A percentile compares a stretch with the other conserved stretches of the same genome.
phyloP scores from a whole-genome alignment of 306 rosid species.

The Lathyrus tuberosus region DNA sequence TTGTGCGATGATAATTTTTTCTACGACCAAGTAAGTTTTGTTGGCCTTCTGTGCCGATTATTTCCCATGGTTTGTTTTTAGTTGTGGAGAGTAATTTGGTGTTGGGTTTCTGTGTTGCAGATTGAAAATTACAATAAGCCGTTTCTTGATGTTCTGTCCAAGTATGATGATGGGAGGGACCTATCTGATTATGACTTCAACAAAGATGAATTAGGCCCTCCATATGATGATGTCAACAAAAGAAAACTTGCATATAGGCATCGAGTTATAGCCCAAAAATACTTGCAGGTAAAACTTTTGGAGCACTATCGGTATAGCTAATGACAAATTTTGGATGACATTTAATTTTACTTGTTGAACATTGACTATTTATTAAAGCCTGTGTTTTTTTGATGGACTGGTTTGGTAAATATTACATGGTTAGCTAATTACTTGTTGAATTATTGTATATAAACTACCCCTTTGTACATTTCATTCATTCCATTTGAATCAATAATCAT shows the following conservation, averaged over 20 bases:
- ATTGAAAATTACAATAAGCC: constrained; percentile 80
- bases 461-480: neutral
- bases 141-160: constrained; percentile 61
- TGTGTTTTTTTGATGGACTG: neutral
- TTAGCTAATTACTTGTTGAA: neutral
- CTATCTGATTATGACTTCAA: constrained; percentile 78
- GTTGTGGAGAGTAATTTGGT: constrained; percentile 35
- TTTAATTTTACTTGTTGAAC: constrained; percentile 1
- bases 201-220: constrained; percentile 68
- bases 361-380: constrained; percentile 9
- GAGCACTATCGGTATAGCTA: constrained; percentile 15
- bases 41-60: constrained; percentile 35
- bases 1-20: constrained; percentile 79
- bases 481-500: neutral
- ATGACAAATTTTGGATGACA: constrained; percentile 15
- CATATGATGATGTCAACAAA: constrained; percentile 63
- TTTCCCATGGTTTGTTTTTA: neutral
- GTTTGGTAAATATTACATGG: neutral
- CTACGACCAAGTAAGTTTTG: constrained; percentile 72
- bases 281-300: constrained; percentile 58
- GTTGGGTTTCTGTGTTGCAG: constrained; percentile 58
- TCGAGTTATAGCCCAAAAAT: constrained; percentile 65
- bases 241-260: constrained; percentile 89
- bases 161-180: constrained; percentile 79
- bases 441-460: neutral